Base-by-base conservation (phyloP, 1,284 basidiomycete species). In the Psilocybe mexicana region DNA sequence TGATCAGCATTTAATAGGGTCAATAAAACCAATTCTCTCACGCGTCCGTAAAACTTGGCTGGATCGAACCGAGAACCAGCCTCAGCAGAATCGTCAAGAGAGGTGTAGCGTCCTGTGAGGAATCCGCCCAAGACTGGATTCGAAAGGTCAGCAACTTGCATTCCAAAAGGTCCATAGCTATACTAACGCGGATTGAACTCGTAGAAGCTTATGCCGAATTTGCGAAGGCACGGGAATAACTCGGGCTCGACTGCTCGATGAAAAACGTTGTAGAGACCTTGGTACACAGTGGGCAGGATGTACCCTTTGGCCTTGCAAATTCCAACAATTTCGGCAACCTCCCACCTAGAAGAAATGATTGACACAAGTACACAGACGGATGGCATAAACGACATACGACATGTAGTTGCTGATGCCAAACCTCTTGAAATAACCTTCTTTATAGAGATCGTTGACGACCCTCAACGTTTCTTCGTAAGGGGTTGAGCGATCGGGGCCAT, bases 281-380 rank as follows among this genome's bases (percentile, higher is more conserved):
- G 88, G 67, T 91, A 91, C 0, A 79, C 85, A 0, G 82, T 82
- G 1, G 89, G 88, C 67, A 81, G 77, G 60, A 88, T 77, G 63
- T 78, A 88, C 1, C 79, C 80, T 56, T 84, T 79, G 6, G 73
- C 68, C 44, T 75, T 76, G 70, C 82, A 84, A 57, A 88, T 81
- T 1, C 65, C 68, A n/a, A 84, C 78, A 3, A 89, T 84, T 67
- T 86, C 79, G 2, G 86, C 85, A 0, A 90, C 87, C 65, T 89
- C 85, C 79, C 81, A 76, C 2, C 65, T 70, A 33, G 11, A 24
- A 35, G 35, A 24, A 10, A 35, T 38, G 6, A 11, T 7, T 56
- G 18, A 18, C 18, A 23, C 26, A 30, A 40, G 14, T 30, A 1
- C 56, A 7, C 18, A 7, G 6, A 23, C 6, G 51, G 48, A 23